These are phyloP conservation scores for Lolium perenne DNA, from an alignment of 176 grass and related monocot species.

Conservation along the genomic window DNA sequence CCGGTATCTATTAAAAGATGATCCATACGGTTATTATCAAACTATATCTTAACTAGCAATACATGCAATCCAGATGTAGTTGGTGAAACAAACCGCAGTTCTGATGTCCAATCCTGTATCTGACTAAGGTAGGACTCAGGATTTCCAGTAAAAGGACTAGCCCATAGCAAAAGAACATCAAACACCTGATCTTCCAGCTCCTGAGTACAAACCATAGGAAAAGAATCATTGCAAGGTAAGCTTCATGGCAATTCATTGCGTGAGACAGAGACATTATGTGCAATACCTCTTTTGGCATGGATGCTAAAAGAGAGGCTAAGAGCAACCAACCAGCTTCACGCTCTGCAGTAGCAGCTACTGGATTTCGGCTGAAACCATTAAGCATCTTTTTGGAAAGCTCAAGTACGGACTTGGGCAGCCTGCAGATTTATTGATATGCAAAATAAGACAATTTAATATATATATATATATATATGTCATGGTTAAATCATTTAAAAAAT, in stretches of 20 bases:
- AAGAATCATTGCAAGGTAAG: conserved; percentile 15
- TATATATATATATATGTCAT: not conserved
- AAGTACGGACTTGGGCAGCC: conserved; percentile 92
- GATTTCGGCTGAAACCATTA: conserved; percentile 81
- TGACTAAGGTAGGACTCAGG: conserved; percentile 75
- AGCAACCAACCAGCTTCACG: conserved; percentile 96
- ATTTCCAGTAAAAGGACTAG: conserved; percentile 88
- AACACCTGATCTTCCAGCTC: conserved; percentile 98
- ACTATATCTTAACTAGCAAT: conserved; percentile 29
- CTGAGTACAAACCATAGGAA: conserved; percentile 56
- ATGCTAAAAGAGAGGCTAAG: conserved; percentile 90
- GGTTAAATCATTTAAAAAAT: not conserved
- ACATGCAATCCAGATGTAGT: conserved; percentile 18
- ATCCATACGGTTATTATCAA: not conserved
- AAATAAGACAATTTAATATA: conserved; percentile 9
- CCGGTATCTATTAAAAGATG: not conserved
- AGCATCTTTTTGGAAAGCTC: conserved; percentile 94
- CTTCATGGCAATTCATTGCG: conserved; percentile 19
- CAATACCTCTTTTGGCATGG: conserved; percentile 96
- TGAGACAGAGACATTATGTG: conserved; percentile 29
- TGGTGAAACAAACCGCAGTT: conserved; percentile 65
- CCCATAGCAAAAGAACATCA: conserved; percentile 98
- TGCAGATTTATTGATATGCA: conserved; percentile 40
- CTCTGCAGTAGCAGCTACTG: conserved; percentile 69
- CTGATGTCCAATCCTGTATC: conserved; percentile 84